Conservation (phyloP, 1,284 basidiomycete species). For the Sanghuangporus sanghuang region DNA sequence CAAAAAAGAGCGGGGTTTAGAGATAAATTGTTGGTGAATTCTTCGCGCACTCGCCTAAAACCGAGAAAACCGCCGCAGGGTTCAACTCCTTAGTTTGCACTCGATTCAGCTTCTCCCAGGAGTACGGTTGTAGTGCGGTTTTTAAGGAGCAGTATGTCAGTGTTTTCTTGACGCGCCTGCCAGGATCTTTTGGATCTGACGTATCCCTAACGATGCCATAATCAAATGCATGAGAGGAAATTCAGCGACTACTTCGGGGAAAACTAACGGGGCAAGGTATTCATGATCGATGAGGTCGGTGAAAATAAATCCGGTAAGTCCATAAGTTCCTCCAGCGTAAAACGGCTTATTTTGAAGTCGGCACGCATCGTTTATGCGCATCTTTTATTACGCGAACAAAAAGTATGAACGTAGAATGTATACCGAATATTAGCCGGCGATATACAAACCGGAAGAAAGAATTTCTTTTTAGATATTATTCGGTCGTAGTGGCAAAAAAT, state of each 20-base stretch:
- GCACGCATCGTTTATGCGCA: slow-evolving; percentile 73
- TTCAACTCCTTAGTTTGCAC: slow-evolving; percentile 76
- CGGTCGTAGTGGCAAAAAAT: background rate
- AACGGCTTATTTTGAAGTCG: slow-evolving; percentile 71
- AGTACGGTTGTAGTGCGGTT: slow-evolving; percentile 55
- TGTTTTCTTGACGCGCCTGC: slow-evolving; percentile 58
- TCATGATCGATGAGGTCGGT: slow-evolving; percentile 86
- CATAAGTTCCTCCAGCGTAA: slow-evolving; percentile 86
- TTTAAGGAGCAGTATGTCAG: slow-evolving; percentile 63
- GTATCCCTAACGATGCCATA: slow-evolving; percentile 19
- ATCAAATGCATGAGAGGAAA: slow-evolving; percentile 11
- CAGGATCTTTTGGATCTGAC: slow-evolving; percentile 50
- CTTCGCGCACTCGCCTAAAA: slow-evolving; percentile 51
- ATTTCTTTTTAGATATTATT: background rate
- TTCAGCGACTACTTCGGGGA: slow-evolving; percentile 1
- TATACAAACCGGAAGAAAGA: background rate
- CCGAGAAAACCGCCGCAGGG: slow-evolving; percentile 63
- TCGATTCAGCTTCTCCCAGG: slow-evolving; percentile 66
- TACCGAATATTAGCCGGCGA: background rate
- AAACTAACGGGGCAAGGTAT: slow-evolving; percentile 74
- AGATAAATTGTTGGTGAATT: slow-evolving; percentile 9
- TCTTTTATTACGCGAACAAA: slow-evolving; percentile 37
- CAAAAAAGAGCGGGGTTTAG: slow-evolving; percentile 13
- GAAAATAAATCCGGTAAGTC: slow-evolving; percentile 92
- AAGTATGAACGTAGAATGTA: background rate